These are phyloP conservation scores for Raphanus sativus DNA, from an alignment of 345 rosid genomes.

Conservation along the genomic window DNA sequence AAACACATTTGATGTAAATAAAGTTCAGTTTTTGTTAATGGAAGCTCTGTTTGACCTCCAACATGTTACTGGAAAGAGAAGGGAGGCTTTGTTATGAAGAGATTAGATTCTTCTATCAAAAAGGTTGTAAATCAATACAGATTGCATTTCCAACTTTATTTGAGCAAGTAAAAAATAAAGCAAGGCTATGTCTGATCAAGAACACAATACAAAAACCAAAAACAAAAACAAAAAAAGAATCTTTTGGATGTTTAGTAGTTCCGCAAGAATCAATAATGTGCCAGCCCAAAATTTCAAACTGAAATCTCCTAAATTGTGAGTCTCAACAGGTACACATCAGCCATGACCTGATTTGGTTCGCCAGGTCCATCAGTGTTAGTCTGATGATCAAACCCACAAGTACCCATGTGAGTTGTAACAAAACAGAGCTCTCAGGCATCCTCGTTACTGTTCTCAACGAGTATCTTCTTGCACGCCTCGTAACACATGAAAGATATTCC, in stretches of 20 bases:
- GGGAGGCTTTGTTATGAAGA: not conserved
- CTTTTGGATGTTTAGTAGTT: slow-evolving; percentile 20
- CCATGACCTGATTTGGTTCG: slow-evolving; percentile 12
- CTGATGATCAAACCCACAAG: slow-evolving; percentile 22
- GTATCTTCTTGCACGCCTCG: slow-evolving; percentile 84
- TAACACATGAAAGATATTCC: slow-evolving; percentile 99
- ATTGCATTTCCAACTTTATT: not conserved
- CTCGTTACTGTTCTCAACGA: slow-evolving; percentile 59
- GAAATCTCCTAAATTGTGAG: slow-evolving; percentile 3
- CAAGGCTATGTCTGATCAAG: not conserved
- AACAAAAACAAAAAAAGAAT: slow-evolving; percentile 13
- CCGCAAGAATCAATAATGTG: slow-evolving; percentile 27
- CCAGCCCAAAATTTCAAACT: slow-evolving; percentile 18
- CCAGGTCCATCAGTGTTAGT: slow-evolving; percentile 16
- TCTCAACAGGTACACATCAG: slow-evolving; percentile 23
- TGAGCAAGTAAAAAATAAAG: not conserved
- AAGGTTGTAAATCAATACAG: not conserved
- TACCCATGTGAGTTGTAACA: slow-evolving; percentile 3
- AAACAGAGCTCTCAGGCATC: slow-evolving; percentile 37
- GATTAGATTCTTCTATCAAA: not conserved
- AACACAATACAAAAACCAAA: not conserved
- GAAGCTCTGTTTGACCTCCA: not conserved
- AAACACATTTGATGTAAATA: not conserved
- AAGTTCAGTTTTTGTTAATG: not conserved
- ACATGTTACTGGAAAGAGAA: not conserved